Base-by-base conservation (phyloP, 345 rosid species). In the Carallia pectinifolia region DNA sequence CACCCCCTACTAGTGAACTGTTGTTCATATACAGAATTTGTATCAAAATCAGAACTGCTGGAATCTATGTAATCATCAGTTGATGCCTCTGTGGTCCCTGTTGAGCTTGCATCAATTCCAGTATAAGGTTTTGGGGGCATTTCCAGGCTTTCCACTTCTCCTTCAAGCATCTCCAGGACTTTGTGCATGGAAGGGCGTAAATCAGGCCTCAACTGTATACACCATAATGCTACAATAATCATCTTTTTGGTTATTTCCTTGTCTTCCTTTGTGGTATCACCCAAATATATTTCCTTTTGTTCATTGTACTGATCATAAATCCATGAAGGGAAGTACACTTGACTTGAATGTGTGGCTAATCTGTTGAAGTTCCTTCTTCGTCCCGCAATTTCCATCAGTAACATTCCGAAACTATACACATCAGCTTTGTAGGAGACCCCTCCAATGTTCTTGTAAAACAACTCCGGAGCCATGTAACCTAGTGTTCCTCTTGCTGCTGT, bases 371-470 rank as follows among this genome's bases (percentile, higher is more conserved):
- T 67, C 50, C 6, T 67, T 39, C 71, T 56, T 27, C 47, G 37
- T 9, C 60, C 60, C 23, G 60, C 60, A 19, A 55, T 55, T 55
- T 55, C 60, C 60, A 55, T 23, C 60, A 55, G 9, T 33, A 70
- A 23, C 66, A 70, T 70, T 34, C 73, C 67, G 6, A 61, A 70
- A 52, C 73, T 70, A 7, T 70, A 70, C 4, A 70, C 73, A 48
- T 70, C 67, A 16, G 67, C 66, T 48, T 70, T 70, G 62, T 50
- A 23, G 12, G 71, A 53, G 2, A 67, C 33, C 8, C 67, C 17
- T 70, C 73, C 73, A n/a, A 70, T 47, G 48, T 70, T 61, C 34
- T 19, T 70, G 19, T 70, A 67, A 47, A 73, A 60, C 56, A 73
- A 38, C 54, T 61, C 52, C 2, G 55, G 63, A 52, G 67, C 74